Evolutionary conservation across 2,329 filamentous ascomycete genomes (phyloP).

Genomic region (Colletotrichum endophyticum): DNA sequence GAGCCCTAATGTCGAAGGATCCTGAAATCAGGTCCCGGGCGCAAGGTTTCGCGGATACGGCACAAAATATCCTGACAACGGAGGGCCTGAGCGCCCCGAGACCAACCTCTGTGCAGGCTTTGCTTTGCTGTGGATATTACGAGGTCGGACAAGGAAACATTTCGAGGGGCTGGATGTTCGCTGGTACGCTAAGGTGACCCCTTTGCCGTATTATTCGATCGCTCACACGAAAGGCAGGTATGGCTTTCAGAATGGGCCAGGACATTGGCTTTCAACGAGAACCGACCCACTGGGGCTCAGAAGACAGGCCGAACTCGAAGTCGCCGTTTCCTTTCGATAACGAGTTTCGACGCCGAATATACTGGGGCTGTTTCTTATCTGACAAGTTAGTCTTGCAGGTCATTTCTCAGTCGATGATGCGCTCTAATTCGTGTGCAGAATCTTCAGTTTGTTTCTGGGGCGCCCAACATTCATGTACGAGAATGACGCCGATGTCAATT

Average conservation of each 20-base stretch:
- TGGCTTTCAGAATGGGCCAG: constrained; percentile 35
- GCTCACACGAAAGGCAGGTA: constrained; percentile 16
- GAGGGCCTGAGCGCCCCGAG: constrained; percentile 24
- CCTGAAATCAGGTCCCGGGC: neutral
- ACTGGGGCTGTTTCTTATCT: constrained; percentile 32
- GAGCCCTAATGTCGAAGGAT: constrained; percentile 24
- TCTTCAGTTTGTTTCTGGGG: constrained; percentile 23
- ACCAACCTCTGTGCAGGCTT: constrained; percentile 28
- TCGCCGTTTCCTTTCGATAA: constrained; percentile 20
- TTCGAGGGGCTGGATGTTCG: constrained; percentile 29
- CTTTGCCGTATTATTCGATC: constrained; percentile 9
- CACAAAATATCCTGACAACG: constrained; percentile 28
- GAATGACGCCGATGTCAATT: constrained; percentile 17
- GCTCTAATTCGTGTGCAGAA: neutral
- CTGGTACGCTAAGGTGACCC: neutral
- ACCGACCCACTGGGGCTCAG: constrained; percentile 23
- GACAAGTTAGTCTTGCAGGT: constrained; percentile 23
- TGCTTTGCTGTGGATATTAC: constrained; percentile 30
- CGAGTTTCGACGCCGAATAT: constrained; percentile 31
- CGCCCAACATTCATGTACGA: constrained; percentile 20
- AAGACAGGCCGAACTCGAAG: constrained; percentile 20
- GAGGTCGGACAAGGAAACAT: constrained; percentile 30
- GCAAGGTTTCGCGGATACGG: constrained; percentile 20
- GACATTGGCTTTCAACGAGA: constrained; percentile 33
- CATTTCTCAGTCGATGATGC: accelerated